Conservation (phyloP, 805 yeast species). For the Huiozyma naganishii region DNA sequence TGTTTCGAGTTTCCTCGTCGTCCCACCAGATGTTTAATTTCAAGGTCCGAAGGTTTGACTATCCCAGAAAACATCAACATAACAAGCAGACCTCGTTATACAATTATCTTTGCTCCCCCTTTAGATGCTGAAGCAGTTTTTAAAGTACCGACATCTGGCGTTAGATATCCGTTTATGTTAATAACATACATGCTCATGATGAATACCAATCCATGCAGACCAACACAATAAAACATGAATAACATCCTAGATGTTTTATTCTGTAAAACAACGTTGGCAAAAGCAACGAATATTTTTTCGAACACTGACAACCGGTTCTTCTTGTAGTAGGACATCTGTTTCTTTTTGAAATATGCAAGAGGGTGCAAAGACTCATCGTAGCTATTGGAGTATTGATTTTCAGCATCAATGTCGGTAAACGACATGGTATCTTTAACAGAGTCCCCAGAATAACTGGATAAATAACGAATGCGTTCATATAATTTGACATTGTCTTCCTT, state of each 20-base stretch:
- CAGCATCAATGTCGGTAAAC: constrained; percentile 33
- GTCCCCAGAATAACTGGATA: constrained; percentile 39
- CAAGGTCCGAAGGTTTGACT: too few relatives aligned
- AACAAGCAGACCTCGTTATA: too few relatives aligned
- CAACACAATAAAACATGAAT: constrained; percentile 62
- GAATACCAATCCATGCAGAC: constrained; percentile 67
- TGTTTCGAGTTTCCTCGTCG: too few relatives aligned
- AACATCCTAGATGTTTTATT: constrained; percentile 61
- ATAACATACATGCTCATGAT: constrained; percentile 46
- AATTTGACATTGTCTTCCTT: constrained; percentile 68
- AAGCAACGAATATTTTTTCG: constrained; percentile 65
- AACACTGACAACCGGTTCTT: constrained; percentile 60
- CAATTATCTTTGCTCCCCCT: background rate
- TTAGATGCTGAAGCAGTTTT: constrained; percentile 9
- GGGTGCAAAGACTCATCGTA: constrained; percentile 79
- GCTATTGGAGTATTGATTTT: constrained; percentile 46
- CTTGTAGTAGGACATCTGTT: constrained; percentile 62
- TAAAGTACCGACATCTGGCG: constrained; percentile 33
- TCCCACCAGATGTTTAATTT: too few relatives aligned
- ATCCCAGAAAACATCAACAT: too few relatives aligned
- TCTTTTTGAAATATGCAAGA: constrained; percentile 66
- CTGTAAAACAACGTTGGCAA: constrained; percentile 66
- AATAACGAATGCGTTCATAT: constrained; percentile 64
- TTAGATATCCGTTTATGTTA: constrained; percentile 33
- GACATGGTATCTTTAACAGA: constrained; percentile 18